Percentiles rank a stretch among this genome's conserved stretches.
These are phyloP conservation scores for Filobasidium wieringae DNA, from an alignment of 768 basidiomycete genomes.

Conservation along the genomic window DNA sequence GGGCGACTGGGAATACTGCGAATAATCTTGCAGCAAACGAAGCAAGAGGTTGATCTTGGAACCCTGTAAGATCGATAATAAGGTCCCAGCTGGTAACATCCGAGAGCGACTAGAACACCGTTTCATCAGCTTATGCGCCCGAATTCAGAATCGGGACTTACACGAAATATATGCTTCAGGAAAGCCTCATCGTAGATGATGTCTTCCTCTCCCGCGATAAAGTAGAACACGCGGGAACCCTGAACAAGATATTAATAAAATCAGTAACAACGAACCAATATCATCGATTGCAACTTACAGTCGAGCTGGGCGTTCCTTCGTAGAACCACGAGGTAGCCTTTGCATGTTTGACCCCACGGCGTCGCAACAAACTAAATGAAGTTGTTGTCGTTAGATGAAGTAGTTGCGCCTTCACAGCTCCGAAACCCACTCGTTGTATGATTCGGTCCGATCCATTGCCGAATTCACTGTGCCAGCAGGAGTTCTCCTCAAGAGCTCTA, in stretches of 20 bases:
- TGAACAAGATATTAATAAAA: not conserved
- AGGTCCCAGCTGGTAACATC: conserved; percentile 4
- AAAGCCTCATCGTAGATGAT: conserved; percentile 6
- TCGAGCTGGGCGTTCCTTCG: conserved; percentile 14
- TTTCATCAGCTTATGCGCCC: not conserved
- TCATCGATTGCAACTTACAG: not conserved
- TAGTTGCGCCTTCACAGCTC: too few relatives aligned
- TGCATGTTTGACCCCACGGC: conserved; percentile 1
- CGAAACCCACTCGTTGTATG: not conserved
- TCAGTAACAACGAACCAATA: not conserved
- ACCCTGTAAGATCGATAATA: conserved; percentile 5
- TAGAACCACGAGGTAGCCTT: not conserved
- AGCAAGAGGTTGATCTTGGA: conserved; percentile 1
- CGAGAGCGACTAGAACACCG: not conserved
- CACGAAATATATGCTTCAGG: conserved; percentile 9
- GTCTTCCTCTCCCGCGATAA: not conserved
- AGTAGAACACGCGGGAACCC: not conserved
- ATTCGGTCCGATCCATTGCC: not conserved
- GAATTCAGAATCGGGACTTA: not conserved
- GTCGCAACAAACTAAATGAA: too few relatives aligned
- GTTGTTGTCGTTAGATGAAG: too few relatives aligned
- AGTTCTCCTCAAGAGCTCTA: not conserved
- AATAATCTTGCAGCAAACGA: conserved; percentile 2
- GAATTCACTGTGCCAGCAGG: not conserved
- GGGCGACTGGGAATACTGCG: not conserved